A percentile compares a stretch with the other conserved stretches of the same genome.
Evolutionary conservation across 2,329 filamentous ascomycete genomes (phyloP).

Genomic region (Aquanectria penicillioides): DNA sequence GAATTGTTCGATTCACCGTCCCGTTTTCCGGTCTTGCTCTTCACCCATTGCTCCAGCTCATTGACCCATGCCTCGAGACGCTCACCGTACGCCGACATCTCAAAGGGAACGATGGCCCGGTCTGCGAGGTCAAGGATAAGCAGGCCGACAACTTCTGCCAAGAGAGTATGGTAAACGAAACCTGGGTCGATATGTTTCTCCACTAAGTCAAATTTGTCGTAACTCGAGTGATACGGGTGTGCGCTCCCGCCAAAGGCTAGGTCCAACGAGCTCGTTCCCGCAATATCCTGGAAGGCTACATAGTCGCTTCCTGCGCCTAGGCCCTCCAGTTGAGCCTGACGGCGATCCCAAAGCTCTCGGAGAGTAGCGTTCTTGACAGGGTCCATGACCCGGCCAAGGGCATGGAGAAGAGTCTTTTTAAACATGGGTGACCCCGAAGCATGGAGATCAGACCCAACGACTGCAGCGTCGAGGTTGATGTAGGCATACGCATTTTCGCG

Average conservation of each 20-base stretch:
- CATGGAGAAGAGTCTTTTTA: constrained; percentile 74
- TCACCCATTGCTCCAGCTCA: too few relatives aligned
- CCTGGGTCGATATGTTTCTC: constrained; percentile 80
- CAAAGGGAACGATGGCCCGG: constrained; percentile 82
- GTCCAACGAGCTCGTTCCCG: constrained; percentile 88
- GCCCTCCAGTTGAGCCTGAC: constrained; percentile 69
- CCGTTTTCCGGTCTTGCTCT: constrained; percentile 56
- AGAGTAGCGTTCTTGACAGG: constrained; percentile 78
- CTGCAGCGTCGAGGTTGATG: constrained; percentile 87
- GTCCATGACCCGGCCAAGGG: constrained; percentile 79
- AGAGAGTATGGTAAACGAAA: constrained; percentile 81
- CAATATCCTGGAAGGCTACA: constrained; percentile 90
- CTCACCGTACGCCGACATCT: constrained; percentile 76
- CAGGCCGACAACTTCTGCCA: constrained; percentile 83
- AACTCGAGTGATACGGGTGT: constrained; percentile 83
- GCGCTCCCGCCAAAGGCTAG: constrained; percentile 76
- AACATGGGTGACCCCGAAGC: constrained; percentile 86
- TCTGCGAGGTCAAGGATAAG: constrained; percentile 89
- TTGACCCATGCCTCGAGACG: constrained; percentile 68
- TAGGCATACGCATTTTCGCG: constrained; percentile 84
- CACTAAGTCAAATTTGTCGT: constrained; percentile 92
- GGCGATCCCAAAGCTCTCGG: constrained; percentile 78
- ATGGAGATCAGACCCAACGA: constrained; percentile 78
- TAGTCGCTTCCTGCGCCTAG: constrained; percentile 84
- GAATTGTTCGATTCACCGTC: constrained; percentile 32